Evolutionary conservation across 441 rosid species (phyloP).

Genomic region (Pelargonium myrrhifolium): DNA sequence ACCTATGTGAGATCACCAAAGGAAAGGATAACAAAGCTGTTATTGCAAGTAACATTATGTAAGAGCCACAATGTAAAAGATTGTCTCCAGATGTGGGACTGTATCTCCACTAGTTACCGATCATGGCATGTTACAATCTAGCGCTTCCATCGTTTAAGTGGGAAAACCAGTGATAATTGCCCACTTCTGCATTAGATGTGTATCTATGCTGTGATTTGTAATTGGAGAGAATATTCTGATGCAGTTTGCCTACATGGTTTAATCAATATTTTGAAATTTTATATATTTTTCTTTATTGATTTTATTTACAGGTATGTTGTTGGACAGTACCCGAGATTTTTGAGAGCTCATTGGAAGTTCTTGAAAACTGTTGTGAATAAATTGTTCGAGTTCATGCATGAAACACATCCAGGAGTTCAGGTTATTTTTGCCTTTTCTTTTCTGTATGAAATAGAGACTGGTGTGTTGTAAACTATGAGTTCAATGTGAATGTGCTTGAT

Average conservation of each 20-base stretch:
- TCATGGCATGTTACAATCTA: conserved; percentile 5
- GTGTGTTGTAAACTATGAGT: neutral
- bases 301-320: conserved; percentile 81
- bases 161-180: neutral
- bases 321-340: conserved; percentile 98
- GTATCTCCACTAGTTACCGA: neutral
- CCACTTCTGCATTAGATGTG: neutral
- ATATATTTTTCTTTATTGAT: conserved; percentile 12
- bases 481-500: neutral
- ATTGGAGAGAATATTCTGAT: conserved; percentile 4
- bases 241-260: neutral
- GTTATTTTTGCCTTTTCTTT: conserved; percentile 26
- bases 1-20: conserved; percentile 95
- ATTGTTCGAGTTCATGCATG: conserved; percentile 99
- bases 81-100: conserved; percentile 1
- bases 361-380: conserved; percentile 98
- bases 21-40: conserved; percentile 99
- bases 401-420: conserved; percentile 99
- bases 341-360: conserved; percentile 99
- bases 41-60: conserved; percentile 99
- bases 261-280: neutral
- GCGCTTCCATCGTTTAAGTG: conserved; percentile 4
- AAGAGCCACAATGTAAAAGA: conserved; percentile 31
- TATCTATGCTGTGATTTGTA: neutral
- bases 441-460: neutral